Base-by-base conservation (phyloP, 1,139 yeast species). In the Saccharomycopsis hybrid region DNA sequence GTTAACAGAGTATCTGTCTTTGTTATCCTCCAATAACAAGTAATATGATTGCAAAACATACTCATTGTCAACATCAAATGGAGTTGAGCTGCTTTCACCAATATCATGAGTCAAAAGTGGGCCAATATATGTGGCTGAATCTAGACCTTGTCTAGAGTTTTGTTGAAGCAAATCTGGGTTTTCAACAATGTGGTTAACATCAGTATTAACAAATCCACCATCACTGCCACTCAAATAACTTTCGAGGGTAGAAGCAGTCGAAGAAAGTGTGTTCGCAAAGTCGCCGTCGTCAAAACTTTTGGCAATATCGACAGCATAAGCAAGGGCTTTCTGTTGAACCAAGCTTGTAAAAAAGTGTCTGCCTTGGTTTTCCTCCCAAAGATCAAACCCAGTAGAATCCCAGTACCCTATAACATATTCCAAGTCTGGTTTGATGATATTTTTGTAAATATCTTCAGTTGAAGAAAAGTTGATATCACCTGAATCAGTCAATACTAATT, bases 331-430 rank as follows among this genome's bases (percentile, higher is more conserved):
- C 51, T 85, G 69, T 63, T 88, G 96, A 2, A 82, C 79, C 59
- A 85, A 66, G 4, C 85, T 71, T 0, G 96, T 89, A 65, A 85
- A 90, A 58, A 88, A 82, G 65, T 90, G 97, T 48, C 69, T 60
- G 0, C 89, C 79, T 51, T 78, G 62, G 43, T 85, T 70, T 65
- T 90, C 98, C 67, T 90, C 98, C 98, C 98, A 90, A 46, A 90
- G 69, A 66, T 90, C 98, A 67, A 86, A 90, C 24, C 89, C 84
- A 3, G 68, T 65, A 28, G 67, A 62, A 8, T 68, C 59, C 97
- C 97, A 90, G 58, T 76, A 73, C n/a, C 65, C 61, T 31, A 75
- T 60, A 18, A 85, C 74, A 59, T 82, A 90, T 46, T 71, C 67
- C 59, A 90, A 74, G 66, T 90, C 97, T 2, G 84, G 82, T 59